These are phyloP conservation scores for Aspergillus costaricaensis DNA, from an alignment of 2,329 filamentous ascomycete species.

Conservation along the genomic window DNA sequence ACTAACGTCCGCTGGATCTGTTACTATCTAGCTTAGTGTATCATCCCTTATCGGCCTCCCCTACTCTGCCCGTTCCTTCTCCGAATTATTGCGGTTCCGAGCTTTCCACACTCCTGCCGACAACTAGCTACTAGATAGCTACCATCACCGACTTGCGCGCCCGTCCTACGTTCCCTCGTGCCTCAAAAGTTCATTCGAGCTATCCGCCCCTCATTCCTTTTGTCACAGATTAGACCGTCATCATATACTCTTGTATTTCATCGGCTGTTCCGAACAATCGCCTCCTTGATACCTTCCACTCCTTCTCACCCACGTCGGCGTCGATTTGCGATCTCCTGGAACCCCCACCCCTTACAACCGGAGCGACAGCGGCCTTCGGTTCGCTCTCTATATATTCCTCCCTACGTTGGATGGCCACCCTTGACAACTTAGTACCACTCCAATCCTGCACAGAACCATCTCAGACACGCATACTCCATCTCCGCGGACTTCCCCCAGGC, in stretches of 20 bases:
- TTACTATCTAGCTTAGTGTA: not conserved
- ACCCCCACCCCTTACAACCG: constrained; percentile 7
- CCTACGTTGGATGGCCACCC: constrained; percentile 26
- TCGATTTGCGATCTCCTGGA: not conserved
- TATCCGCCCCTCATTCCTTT: not conserved
- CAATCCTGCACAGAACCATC: constrained; percentile 14
- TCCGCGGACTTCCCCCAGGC: constrained; percentile 26
- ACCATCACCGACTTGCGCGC: not conserved
- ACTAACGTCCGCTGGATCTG: not conserved
- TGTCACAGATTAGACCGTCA: too few relatives aligned
- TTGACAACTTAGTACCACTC: constrained; percentile 7
- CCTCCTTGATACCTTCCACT: constrained; percentile 8
- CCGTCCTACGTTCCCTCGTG: constrained; percentile 7
- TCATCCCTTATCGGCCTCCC: constrained; percentile 5
- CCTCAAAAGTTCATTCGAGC: not conserved
- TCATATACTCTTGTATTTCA: constrained; percentile 1
- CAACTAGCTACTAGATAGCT: not conserved
- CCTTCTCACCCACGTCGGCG: constrained; percentile 18
- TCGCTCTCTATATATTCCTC: not conserved
- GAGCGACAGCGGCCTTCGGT: not conserved
- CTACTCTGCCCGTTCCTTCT: constrained; percentile 11
- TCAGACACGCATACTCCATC: constrained; percentile 23
- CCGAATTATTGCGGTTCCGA: constrained; percentile 2
- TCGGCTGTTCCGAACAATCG: not conserved
- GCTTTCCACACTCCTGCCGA: constrained; percentile 1